A percentile compares a stretch with the other conserved stretches of the same genome.
phyloP scores from a whole-genome alignment of 495 filamentous ascomycete genomes.

The Bombardia bombarda region DNA sequence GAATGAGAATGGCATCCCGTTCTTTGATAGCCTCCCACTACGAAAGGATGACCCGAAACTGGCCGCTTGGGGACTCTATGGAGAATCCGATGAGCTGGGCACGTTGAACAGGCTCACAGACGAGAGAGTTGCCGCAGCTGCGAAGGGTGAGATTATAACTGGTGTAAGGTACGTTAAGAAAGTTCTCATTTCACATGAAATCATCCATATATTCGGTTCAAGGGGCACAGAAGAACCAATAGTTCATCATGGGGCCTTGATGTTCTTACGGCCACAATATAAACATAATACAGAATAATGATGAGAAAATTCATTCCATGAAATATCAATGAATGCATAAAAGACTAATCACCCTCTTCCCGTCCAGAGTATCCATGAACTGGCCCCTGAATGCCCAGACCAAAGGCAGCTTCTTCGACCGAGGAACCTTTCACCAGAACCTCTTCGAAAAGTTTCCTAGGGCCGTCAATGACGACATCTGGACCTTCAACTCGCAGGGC shows the following conservation, averaged over 20 bases:
- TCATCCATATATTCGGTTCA: background rate
- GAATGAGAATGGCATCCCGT: constrained; percentile 33
- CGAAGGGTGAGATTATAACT: constrained; percentile 42
- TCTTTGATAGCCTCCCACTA: constrained; percentile 37
- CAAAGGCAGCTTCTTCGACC: constrained; percentile 27
- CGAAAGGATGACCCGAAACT: constrained; percentile 30
- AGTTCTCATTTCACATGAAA: background rate
- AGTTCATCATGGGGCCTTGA: no score
- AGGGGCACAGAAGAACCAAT: no score
- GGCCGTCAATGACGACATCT: constrained; percentile 50
- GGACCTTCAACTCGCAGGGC: constrained; percentile 54
- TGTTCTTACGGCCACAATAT: background rate
- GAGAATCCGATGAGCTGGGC: constrained; percentile 38
- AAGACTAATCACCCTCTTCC: background rate
- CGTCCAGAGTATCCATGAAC: constrained; percentile 35
- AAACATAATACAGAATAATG: no score
- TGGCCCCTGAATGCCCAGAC: constrained; percentile 36
- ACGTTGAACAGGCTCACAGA: constrained; percentile 39
- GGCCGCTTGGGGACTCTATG: constrained; percentile 44
- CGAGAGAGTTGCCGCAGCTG: constrained; percentile 33
- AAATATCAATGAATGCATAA: background rate
- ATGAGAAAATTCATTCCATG: no score
- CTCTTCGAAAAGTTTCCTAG: constrained; percentile 27
- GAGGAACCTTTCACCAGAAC: constrained; percentile 32
- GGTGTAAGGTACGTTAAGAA: constrained; percentile 27